These are phyloP conservation scores for Geosmithia flava DNA, from an alignment of 2,329 filamentous ascomycete genomes.

Conservation along the genomic window DNA sequence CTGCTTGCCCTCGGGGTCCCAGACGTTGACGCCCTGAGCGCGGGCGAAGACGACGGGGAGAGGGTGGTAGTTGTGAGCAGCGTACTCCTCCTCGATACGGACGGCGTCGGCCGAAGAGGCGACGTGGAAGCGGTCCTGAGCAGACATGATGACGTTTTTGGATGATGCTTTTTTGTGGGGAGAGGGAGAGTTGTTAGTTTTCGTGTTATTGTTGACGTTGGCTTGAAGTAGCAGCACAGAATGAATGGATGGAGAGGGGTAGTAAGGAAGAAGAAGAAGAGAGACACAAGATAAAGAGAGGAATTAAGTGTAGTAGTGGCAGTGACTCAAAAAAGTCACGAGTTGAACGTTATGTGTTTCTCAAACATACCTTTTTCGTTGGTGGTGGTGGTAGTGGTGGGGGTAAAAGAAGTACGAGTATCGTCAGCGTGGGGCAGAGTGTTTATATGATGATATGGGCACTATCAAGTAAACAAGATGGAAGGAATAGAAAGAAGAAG, in stretches of 20 bases:
- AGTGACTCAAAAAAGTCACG: too few species aligned
- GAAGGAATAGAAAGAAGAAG: neutral
- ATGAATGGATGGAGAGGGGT: too few species aligned
- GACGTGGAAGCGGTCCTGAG: constrained; percentile 61
- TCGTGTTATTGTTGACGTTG: too few species aligned
- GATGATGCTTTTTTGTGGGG: constrained; percentile 27
- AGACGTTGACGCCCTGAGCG: constrained; percentile 77
- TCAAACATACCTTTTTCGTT: neutral
- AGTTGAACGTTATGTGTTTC: too few species aligned
- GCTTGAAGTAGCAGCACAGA: too few species aligned
- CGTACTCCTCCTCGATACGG: constrained; percentile 66
- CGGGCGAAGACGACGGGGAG: constrained; percentile 86
- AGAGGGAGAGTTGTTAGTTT: constrained; percentile 44
- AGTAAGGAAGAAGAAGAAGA: too few species aligned
- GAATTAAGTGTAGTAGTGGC: too few species aligned
- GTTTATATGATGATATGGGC: too few species aligned
- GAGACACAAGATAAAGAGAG: too few species aligned
- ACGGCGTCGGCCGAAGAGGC: constrained; percentile 72
- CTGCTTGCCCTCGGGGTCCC: constrained; percentile 91
- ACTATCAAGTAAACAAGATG: too few species aligned
- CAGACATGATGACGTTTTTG: constrained; percentile 18
- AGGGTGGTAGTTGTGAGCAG: constrained; percentile 98
- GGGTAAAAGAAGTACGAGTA: too few species aligned
- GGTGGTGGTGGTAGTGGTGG: too few species aligned
- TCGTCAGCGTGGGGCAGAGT: neutral